phyloP scores from a whole-genome alignment of 495 filamentous ascomycete genomes.

The Aspergillus mulundensis region DNA sequence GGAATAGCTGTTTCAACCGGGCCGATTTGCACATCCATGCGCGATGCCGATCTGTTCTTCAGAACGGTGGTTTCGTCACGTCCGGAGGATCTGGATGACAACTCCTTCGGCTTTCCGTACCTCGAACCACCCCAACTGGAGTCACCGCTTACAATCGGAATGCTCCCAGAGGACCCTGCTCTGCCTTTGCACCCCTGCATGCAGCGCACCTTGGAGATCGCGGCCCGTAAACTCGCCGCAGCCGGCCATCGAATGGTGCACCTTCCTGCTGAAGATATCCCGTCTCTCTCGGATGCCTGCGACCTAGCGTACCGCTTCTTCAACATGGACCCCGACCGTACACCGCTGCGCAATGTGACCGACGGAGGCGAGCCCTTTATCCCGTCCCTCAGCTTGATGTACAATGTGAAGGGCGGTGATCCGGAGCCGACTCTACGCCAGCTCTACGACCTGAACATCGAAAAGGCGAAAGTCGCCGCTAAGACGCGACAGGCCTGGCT shows the following conservation, averaged over 20 bases:
- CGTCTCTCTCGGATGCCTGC: conserved; percentile 17
- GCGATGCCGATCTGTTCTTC: conserved; percentile 28
- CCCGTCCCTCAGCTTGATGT: conserved; percentile 20
- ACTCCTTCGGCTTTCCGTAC: conserved; percentile 20
- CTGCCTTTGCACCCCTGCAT: conserved; percentile 54
- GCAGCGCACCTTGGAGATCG: conserved; percentile 38
- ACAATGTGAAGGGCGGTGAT: conserved; percentile 6
- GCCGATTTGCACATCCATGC: conserved; percentile 37
- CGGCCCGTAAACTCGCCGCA: conserved; percentile 31
- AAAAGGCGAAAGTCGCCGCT: conserved; percentile 11
- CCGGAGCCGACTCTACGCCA: conserved; percentile 27
- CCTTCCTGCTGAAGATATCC: conserved; percentile 11
- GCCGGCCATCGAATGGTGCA: conserved; percentile 45
- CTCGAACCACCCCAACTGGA: conserved; percentile 1
- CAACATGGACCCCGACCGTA: conserved; percentile 24
- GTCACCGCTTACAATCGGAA: conserved; percentile 41
- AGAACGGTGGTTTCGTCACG: conserved; percentile 11
- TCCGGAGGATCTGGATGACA: conserved; percentile 18
- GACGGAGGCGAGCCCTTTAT: conserved; percentile 25
- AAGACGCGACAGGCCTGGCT: conserved; percentile 25
- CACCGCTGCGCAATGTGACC: conserved; percentile 8
- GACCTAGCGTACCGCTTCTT: conserved; percentile 27
- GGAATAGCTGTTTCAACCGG: conserved; percentile 28
- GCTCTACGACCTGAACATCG: conserved; percentile 20
- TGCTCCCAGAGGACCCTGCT: conserved; percentile 49